A percentile compares a stretch with the other conserved stretches of the same genome.
Conservation (phyloP, 176 grass and related monocot genomes). For the Pharus latifolius region DNA sequence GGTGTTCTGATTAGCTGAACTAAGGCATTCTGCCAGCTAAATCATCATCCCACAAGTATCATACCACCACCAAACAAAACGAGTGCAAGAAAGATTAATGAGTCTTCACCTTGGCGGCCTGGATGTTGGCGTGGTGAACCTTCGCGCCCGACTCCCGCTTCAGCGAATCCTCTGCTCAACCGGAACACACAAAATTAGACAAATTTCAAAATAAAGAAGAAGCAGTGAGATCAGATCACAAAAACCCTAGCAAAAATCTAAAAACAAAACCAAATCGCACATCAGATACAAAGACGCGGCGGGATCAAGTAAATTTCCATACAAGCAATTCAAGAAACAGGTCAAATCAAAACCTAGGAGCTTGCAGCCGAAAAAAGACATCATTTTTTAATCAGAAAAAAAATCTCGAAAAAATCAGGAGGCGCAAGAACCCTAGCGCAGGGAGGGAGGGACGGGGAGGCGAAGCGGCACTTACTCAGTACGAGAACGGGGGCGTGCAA, state of each 20-base stretch:
- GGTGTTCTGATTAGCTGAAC: no score
- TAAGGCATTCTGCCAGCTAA: background rate
- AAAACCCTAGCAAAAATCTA: background rate
- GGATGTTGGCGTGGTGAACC: conserved; percentile 86
- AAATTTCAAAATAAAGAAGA: background rate
- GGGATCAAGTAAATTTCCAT: background rate
- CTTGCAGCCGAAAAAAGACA: background rate
- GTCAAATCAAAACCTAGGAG: background rate
- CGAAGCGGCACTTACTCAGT: conserved; percentile 50
- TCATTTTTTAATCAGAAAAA: no score
- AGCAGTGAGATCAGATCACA: conserved; percentile 8
- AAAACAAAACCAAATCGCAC: background rate
- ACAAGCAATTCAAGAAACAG: background rate
- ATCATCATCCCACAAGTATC: background rate
- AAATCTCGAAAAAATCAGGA: background rate
- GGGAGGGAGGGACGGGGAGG: background rate
- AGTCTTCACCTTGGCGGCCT: conserved; percentile 72
- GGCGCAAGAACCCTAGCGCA: background rate
- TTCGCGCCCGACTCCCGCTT: conserved; percentile 84
- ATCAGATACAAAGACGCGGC: background rate
- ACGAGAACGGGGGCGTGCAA: conserved; percentile 82
- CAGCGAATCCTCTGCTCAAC: conserved; percentile 74
- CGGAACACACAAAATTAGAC: background rate
- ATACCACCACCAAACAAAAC: background rate
- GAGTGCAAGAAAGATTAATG: background rate